These are phyloP conservation scores for Nicotiana rustica DNA, from an alignment of 305 asterid species.

Conservation along the genomic window DNA sequence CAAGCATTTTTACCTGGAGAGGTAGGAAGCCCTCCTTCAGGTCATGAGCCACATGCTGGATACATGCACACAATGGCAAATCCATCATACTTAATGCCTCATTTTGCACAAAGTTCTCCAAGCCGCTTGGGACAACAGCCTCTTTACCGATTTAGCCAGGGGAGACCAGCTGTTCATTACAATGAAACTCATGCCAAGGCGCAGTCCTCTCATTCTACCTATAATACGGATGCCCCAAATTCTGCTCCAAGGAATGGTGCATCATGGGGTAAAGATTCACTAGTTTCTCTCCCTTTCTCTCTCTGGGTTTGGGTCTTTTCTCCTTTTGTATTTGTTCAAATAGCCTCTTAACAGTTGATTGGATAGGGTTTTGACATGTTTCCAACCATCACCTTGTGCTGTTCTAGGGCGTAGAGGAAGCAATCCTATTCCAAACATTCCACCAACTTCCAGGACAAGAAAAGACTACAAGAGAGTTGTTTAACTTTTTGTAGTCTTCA, in stretches of 20 bases:
- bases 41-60: constrained; percentile 54
- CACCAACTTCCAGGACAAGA: constrained; percentile 66
- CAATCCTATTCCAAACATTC: constrained; percentile 63
- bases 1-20: constrained; percentile 70
- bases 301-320: background rate
- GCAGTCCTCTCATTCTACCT: constrained; percentile 54
- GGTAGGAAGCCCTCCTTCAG: constrained; percentile 59
- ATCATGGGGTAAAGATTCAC: constrained; percentile 56
- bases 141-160: constrained; percentile 64
- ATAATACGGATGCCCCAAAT: constrained; percentile 52
- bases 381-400: constrained; percentile 24
- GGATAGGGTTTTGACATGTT: constrained; percentile 27
- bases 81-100: constrained; percentile 70
- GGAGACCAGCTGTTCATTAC: constrained; percentile 69
- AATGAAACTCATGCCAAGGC: constrained; percentile 56
- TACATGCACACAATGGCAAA: constrained; percentile 54
- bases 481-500: constrained; percentile 39
- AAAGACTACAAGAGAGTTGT: constrained; percentile 74
- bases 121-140: constrained; percentile 75
- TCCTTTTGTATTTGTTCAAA: constrained; percentile 24
- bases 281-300: constrained; percentile 18
- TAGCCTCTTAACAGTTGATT: background rate
- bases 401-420: constrained; percentile 77
- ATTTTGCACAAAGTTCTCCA: constrained; percentile 63
- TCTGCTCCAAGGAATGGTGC: constrained; percentile 57